Conservation (phyloP, 2,329 filamentous ascomycete species). For the Dactylellina leptospora region DNA sequence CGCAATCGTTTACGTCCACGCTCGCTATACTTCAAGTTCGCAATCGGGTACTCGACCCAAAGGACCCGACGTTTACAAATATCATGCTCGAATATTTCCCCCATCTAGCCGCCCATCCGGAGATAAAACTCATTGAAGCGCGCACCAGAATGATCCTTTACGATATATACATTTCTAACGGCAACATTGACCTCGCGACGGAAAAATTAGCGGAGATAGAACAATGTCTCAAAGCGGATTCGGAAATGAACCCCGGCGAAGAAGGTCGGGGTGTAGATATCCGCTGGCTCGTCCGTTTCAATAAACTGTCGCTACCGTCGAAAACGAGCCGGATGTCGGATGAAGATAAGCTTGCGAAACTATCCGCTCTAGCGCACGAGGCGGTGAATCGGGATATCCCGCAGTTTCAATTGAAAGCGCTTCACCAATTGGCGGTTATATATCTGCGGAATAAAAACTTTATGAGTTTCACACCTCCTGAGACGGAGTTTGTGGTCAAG, state of each 20-base stretch:
- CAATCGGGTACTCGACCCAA: conserved; percentile 44
- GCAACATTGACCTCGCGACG: conserved; percentile 17
- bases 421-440: conserved; percentile 36
- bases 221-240: conserved; percentile 32
- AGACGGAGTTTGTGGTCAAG: conserved; percentile 51
- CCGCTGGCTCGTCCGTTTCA: conserved; percentile 46
- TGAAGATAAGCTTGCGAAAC: conserved; percentile 38
- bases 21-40: conserved; percentile 44
- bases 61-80: conserved; percentile 47
- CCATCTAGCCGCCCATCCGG: conserved; percentile 40
- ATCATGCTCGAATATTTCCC: conserved; percentile 52
- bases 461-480: conserved; percentile 22
- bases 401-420: conserved; percentile 32
- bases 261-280: conserved; percentile 45
- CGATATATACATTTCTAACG: conserved; percentile 38
- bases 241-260: conserved; percentile 41
- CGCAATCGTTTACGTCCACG: conserved; percentile 45
- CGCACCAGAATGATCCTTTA: conserved; percentile 32
- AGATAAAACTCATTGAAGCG: conserved; percentile 47
- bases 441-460: conserved; percentile 38
- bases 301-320: conserved; percentile 34
- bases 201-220: conserved; percentile 43
- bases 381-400: conserved; percentile 48
- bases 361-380: conserved; percentile 46
- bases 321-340: conserved; percentile 26